Percentiles rank a stretch among this genome's conserved stretches.
Evolutionary conservation across 2,329 filamentous ascomycete genomes (phyloP).

Genomic region (Chaetomium sp.): DNA sequence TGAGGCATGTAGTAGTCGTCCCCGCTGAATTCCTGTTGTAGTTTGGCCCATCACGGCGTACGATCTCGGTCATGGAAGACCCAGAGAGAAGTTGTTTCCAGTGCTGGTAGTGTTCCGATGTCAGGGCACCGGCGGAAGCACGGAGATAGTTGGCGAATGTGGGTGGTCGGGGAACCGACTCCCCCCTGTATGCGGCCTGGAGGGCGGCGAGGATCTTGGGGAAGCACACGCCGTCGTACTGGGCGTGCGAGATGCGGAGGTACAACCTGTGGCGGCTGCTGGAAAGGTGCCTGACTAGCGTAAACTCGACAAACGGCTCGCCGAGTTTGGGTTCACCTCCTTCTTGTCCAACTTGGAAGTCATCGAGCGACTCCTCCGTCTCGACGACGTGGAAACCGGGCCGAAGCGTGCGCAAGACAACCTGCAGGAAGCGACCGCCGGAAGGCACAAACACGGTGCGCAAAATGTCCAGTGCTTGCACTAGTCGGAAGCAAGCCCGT

Average conservation of each 20-base stretch:
- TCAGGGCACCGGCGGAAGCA: constrained; percentile 31
- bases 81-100: constrained; percentile 48
- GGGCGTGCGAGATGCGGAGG: constrained; percentile 49
- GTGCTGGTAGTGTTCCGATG: constrained; percentile 43
- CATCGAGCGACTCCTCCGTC: constrained; percentile 22
- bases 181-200: constrained; percentile 43
- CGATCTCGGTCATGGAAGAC: constrained; percentile 37
- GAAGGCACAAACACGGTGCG: constrained; percentile 35
- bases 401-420: constrained; percentile 32
- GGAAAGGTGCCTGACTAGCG: constrained; percentile 26
- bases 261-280: constrained; percentile 29
- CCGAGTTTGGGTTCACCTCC: constrained; percentile 21
- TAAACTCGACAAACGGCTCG: constrained; percentile 33
- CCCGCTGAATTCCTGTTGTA: constrained; percentile 12
- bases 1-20: constrained; percentile 32
- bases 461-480: constrained; percentile 33
- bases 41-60: constrained; percentile 24
- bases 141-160: constrained; percentile 40
- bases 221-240: constrained; percentile 53
- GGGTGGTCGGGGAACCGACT: constrained; percentile 32
- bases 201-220: constrained; percentile 48
- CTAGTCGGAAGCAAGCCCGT: constrained; percentile 31
- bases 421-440: constrained; percentile 32
- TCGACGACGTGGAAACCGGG: constrained; percentile 31
- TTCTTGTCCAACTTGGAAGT: constrained; percentile 12